A percentile compares a stretch with the other conserved stretches of the same genome.
Conservation (phyloP, 1,139 yeast species). For the Eremothecium sinecaudum region DNA sequence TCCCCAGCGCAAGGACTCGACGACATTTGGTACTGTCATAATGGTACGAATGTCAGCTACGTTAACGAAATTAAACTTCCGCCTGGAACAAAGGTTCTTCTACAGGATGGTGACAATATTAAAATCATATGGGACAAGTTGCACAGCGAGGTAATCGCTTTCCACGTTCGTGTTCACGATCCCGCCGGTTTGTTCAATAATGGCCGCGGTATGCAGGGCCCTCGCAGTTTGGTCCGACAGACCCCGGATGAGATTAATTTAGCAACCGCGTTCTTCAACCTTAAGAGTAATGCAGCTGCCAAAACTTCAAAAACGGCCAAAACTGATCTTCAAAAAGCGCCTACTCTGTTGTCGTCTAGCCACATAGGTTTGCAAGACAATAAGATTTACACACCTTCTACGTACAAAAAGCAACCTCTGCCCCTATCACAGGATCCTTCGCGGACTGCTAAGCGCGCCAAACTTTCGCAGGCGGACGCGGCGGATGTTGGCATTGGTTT, state of each 20-base stretch:
- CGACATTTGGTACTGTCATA: slow-evolving; percentile 75
- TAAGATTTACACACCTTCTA: neutral
- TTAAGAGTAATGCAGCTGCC: too few species aligned
- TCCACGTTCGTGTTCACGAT: slow-evolving; percentile 43
- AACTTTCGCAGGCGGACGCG: slow-evolving; percentile 21
- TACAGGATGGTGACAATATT: slow-evolving; percentile 56
- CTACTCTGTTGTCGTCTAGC: too few species aligned
- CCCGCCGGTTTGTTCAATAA: slow-evolving; percentile 48
- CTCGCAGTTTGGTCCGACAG: slow-evolving; percentile 14
- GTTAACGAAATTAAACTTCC: slow-evolving; percentile 54
- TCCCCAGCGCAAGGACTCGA: slow-evolving; percentile 60
- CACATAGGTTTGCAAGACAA: too few species aligned
- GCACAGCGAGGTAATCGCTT: slow-evolving; percentile 44
- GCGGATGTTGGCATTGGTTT: slow-evolving; percentile 7
- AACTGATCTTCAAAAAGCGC: too few species aligned
- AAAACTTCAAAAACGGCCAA: too few species aligned
- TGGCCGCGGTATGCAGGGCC: slow-evolving; percentile 19
- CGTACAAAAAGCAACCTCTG: neutral
- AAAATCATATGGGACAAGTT: slow-evolving; percentile 55
- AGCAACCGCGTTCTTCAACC: slow-evolving; percentile 17
- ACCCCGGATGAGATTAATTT: slow-evolving; percentile 21
- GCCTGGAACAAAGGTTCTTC: slow-evolving; percentile 49
- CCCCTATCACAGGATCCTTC: slow-evolving; percentile 24
- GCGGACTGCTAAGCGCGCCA: slow-evolving; percentile 27
- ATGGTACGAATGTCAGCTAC: slow-evolving; percentile 70